Base-by-base conservation (phyloP, 257 asterid species). In the Thymus quinquecostatus region DNA sequence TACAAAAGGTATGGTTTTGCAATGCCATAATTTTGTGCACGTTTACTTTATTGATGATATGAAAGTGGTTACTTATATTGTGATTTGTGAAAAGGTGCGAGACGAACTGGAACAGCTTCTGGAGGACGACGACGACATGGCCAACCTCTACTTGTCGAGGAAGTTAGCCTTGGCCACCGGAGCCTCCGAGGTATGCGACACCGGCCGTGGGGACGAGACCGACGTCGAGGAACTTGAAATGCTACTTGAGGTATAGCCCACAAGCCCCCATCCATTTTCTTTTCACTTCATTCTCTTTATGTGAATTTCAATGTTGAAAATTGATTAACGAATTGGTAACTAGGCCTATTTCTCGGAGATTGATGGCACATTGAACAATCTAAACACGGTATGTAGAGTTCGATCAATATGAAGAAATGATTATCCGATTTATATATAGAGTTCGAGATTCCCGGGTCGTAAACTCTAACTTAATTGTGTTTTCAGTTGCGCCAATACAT, bases 81-180 rank as follows among this genome's bases (percentile, higher is more conserved):
- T 21, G 21, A 21, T 21, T 21, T 21, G 21, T 21, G 21, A 21
- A 72, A 86, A 93, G 98, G 97, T 94, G 68, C 79, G 98, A 57
- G 98, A 94, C 72, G 98, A 94, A 86, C 88, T 94, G 49, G 98
- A 94, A 81, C 98, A 89, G 80, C 96, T 94, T 73, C 78, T 94
- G 87, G 98, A 91, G 51, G 97, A 94, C 29, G 98, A 94, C 64
- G 98, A 91, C 72, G 98, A 94, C 61, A 94, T 94, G 98, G 95
- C 96, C 1, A 96, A 94, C 77, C 96, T 94, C 58, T 94, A 94
- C 84, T 82, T 94, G 80, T 86, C 98, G 4, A 83, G 98, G 74
- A 94, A 94, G 81, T 68, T 84, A 64, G 89, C 84, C 21, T 21
- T 7, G 85, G 92, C 98, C 8, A 85, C 97, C 54, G 80, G 86